A percentile compares a stretch with the other conserved stretches of the same genome.
Evolutionary conservation across 805 yeast species (phyloP).

Genomic region (Ogataea nakhonphanomensis): DNA sequence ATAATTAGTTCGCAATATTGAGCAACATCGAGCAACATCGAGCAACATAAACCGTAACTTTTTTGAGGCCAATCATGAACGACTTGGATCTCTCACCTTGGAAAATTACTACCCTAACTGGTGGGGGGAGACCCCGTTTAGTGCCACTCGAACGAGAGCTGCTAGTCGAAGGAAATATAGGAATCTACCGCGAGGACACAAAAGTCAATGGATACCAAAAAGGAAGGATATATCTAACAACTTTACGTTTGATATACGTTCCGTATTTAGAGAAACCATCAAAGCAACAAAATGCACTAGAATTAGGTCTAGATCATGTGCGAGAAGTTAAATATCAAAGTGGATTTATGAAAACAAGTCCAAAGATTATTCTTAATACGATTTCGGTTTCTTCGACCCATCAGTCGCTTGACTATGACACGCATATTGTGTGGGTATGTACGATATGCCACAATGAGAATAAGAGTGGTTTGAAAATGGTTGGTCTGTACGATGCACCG

Average conservation of each 20-base stretch:
- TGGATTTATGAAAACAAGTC: conserved; percentile 72
- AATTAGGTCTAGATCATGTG: conserved; percentile 19
- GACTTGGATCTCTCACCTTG: not conserved
- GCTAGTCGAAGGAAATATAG: conserved; percentile 53
- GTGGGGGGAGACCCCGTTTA: conserved; percentile 33
- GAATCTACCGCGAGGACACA: conserved; percentile 73
- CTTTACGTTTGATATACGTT: conserved; percentile 68
- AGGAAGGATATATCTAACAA: conserved; percentile 79
- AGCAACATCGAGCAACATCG: too few relatives aligned
- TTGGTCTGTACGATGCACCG: conserved; percentile 31
- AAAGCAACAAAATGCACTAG: not conserved
- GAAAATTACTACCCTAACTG: conserved; percentile 18
- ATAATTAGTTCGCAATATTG: too few relatives aligned
- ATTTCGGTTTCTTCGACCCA: not conserved
- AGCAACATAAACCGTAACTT: too few relatives aligned
- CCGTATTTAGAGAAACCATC: conserved; percentile 12
- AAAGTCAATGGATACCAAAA: conserved; percentile 62
- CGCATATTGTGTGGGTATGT: conserved; percentile 64
- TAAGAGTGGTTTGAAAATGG: conserved; percentile 13
- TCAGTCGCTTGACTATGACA: not conserved
- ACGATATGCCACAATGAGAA: conserved; percentile 83
- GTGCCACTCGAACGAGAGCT: conserved; percentile 45
- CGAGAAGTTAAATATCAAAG: conserved; percentile 29
- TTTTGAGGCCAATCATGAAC: too few relatives aligned
- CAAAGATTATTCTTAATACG: conserved; percentile 53